Conservation (phyloP, 1,284 basidiomycete genomes). For the Ustilago vetiveriae region DNA sequence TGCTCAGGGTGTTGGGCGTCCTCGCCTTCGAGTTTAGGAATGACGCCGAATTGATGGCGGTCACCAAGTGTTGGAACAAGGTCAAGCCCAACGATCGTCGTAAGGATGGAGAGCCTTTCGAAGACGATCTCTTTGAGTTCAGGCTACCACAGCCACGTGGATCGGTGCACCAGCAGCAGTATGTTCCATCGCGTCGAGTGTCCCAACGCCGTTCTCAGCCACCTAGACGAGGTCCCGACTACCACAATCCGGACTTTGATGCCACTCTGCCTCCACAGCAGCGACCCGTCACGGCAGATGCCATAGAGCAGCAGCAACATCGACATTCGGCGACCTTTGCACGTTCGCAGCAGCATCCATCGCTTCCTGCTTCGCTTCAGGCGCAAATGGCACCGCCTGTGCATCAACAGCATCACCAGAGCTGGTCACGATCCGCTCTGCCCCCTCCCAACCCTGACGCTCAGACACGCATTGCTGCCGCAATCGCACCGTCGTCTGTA, state of each 20-base stretch:
- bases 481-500: neutral
- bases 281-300: neutral
- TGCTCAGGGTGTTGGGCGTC: slow-evolving; percentile 55
- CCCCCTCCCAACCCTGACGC: neutral
- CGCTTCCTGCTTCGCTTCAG: neutral
- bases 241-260: neutral
- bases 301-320: neutral
- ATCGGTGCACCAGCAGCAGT: slow-evolving; percentile 6
- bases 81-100: slow-evolving; percentile 48
- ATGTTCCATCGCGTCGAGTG: neutral
- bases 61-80: slow-evolving; percentile 62
- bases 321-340: slow-evolving; percentile 4
- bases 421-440: neutral
- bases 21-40: slow-evolving; percentile 54
- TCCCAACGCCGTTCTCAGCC: slow-evolving; percentile 8
- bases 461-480: neutral
- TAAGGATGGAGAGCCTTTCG: slow-evolving; percentile 50
- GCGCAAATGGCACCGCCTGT: neutral
- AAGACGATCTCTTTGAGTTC: slow-evolving; percentile 35
- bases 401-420: slow-evolving; percentile 8
- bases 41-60: slow-evolving; percentile 43
- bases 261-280: neutral
- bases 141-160: slow-evolving; percentile 28
- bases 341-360: neutral
- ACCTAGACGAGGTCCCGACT: neutral